These are phyloP conservation scores for Rosa rugosa DNA, from an alignment of 306 rosid genomes.

Conservation along the genomic window DNA sequence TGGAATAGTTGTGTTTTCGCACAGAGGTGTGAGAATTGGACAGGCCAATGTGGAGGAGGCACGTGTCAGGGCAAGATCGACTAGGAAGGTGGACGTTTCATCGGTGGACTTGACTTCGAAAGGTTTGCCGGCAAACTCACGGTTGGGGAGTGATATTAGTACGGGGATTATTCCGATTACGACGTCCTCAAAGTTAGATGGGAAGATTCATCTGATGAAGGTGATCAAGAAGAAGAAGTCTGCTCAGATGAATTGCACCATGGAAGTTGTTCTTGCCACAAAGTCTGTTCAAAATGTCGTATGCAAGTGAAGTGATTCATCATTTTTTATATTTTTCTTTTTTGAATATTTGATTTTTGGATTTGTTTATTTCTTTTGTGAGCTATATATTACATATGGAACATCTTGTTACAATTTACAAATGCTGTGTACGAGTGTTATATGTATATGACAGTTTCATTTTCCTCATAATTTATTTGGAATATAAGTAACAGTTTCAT, in stretches of 20 bases:
- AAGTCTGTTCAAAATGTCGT: constrained; percentile 20
- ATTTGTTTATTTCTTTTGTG: background rate
- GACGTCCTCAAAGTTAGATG: constrained; percentile 22
- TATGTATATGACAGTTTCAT: background rate
- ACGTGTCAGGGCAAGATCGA: constrained; percentile 27
- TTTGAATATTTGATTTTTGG: background rate
- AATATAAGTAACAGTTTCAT: no score
- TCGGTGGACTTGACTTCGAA: constrained; percentile 13
- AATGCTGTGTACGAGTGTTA: no score
- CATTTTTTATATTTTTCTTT: background rate
- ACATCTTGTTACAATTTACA: background rate
- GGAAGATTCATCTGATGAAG: constrained; percentile 28
- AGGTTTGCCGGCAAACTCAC: constrained; percentile 1
- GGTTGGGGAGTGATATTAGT: constrained; percentile 27
- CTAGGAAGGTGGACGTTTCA: constrained; percentile 20
- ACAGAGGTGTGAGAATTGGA: constrained; percentile 16
- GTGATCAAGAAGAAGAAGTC: constrained; percentile 32
- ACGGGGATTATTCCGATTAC: constrained; percentile 16
- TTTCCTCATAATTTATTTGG: no score
- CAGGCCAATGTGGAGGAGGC: constrained; percentile 17
- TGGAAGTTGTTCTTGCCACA: constrained; percentile 25
- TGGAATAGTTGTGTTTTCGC: constrained; percentile 19
- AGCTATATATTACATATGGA: background rate
- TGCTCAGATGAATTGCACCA: constrained; percentile 31
- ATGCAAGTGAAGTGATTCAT: background rate